Evolutionary conservation across 1,139 yeast genomes (phyloP).

Genomic region (Lodderomyces jiufengensis): DNA sequence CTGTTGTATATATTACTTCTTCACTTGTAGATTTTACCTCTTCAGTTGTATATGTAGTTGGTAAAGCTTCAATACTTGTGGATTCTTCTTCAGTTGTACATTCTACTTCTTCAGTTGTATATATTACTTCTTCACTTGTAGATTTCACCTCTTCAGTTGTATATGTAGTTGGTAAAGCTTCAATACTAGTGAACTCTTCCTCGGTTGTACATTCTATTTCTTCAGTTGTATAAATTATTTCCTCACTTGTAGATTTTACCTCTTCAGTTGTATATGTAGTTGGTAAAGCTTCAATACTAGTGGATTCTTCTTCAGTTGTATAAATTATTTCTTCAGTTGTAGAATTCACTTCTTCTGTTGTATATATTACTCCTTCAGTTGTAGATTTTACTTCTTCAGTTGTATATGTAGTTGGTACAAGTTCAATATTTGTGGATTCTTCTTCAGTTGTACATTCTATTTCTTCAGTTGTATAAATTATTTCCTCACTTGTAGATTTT

Average conservation of each 20-base stretch:
- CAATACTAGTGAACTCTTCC: constrained; percentile 5
- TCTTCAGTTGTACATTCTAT: not conserved
- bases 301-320: no score
- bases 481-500: no score
- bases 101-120: not conserved
- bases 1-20: no score
- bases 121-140: not conserved
- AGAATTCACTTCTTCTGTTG: constrained; percentile 5
- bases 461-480: not conserved
- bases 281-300: no score
- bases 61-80: no score
- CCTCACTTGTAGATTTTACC: no score
- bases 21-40: no score
- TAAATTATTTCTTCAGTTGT: no score
- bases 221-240: no score
- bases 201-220: no score
- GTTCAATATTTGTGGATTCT: not conserved
- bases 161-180: not conserved
- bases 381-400: no score
- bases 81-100: constrained; percentile 3
- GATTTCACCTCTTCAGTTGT: not conserved
- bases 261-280: no score
- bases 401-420: constrained; percentile 1
- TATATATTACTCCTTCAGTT: not conserved
- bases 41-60: not conserved